Base-by-base conservation (phyloP, 73 alveolate genomes). In the Paramecium caudatum region DNA sequence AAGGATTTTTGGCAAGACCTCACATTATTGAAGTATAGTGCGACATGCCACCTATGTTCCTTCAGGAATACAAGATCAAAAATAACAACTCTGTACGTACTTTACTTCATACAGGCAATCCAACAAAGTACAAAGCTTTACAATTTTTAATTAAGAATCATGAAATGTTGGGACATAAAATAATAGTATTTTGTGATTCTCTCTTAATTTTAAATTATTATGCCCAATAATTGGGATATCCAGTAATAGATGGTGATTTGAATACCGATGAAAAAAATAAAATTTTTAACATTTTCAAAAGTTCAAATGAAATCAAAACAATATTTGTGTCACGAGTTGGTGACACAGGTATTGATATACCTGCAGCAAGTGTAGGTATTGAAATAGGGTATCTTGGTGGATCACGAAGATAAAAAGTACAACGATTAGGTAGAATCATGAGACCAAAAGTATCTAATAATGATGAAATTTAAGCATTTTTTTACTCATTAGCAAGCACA, bases 331-430 rank as follows among this genome's bases (percentile, higher is more conserved):
- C 98, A 74, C 92, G 95, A 85, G 98, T 94, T 23, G 98, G 98
- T 15, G 98, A 94, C 82, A 94, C 95, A 15, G 94, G 96, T 5
- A 94, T 94, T 15, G 98, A 94, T 92, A 90, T 94, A 3, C 98
- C 98, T 2, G 69, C 90, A 45, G 98, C 98, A 7, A 92, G 86
- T 82, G 98, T 94, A 12, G 95, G 94, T 30, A 94, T 94, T 62
- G 95, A 94, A 90, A 91, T 94, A 10, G 91, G 95, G n/a, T 92
- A 93, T 12, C 93, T 91, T 49, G 93, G 91, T 55, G 98, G 96
- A 8, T 94, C 98, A 32, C 68, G 98, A 84, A 94, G 95, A 93
- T 93, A 94, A 70, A 95, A 94, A 92, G 98, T 95, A 1, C 94
- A 94, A 85, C 84, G 98, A 47, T 92, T 94, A 36, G 98, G 98